These are phyloP conservation scores for Leccinum disarticulatum DNA, from an alignment of 768 basidiomycete species.

Conservation along the genomic window DNA sequence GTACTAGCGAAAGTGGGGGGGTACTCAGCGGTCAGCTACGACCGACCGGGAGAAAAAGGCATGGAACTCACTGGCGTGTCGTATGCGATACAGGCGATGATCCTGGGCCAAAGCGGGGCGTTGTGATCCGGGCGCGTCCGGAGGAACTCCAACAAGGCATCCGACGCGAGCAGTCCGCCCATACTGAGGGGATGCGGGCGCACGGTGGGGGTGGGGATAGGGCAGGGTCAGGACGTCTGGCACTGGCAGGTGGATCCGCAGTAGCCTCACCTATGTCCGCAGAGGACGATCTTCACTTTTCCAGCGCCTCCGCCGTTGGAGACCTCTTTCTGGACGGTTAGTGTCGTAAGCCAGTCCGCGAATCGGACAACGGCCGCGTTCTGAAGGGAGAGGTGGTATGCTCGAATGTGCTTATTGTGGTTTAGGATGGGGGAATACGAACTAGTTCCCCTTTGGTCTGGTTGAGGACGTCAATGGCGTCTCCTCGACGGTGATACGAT, in stretches of 20 bases:
- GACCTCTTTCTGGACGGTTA: constrained; percentile 84
- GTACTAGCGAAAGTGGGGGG: constrained; percentile 49
- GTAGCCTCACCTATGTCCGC: constrained; percentile 74
- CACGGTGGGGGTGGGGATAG: background rate
- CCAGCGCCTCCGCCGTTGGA: constrained; percentile 74
- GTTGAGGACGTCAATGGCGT: constrained; percentile 14
- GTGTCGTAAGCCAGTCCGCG: constrained; percentile 89
- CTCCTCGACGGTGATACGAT: constrained; percentile 2
- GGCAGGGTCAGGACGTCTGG: background rate
- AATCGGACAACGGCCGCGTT: constrained; percentile 80
- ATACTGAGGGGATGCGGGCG: constrained; percentile 53
- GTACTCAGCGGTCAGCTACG: background rate
- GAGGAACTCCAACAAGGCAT: constrained; percentile 73
- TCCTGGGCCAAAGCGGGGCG: constrained; percentile 83
- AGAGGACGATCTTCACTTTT: constrained; percentile 75
- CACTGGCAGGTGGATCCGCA: too few relatives aligned
- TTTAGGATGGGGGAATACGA: constrained; percentile 27
- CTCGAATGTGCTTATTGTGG: background rate
- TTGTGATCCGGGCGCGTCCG: constrained; percentile 60
- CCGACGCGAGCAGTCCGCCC: constrained; percentile 89
- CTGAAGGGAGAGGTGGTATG: constrained; percentile 37
- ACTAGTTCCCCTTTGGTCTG: constrained; percentile 92
- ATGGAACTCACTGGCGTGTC: constrained; percentile 77
- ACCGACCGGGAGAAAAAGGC: background rate
- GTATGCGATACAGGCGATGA: constrained; percentile 82